Conservation (phyloP, 768 basidiomycete genomes). For the Daedalea quercina region DNA sequence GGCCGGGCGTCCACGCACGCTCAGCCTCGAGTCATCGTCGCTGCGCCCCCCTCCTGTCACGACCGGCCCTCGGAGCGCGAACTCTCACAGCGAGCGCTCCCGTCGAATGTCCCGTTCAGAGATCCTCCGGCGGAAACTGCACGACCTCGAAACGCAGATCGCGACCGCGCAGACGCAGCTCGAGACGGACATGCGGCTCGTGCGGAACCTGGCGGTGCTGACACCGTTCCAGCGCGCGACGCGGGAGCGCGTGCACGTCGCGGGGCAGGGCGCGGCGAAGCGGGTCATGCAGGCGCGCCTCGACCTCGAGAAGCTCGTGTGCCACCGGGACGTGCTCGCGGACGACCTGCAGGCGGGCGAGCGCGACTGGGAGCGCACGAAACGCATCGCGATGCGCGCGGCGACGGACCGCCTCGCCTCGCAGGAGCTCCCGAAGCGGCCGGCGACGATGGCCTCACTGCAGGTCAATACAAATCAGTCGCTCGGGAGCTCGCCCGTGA, state of each 20-base stretch:
- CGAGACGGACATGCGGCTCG: slow-evolving; percentile 60
- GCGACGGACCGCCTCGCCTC: slow-evolving; percentile 54
- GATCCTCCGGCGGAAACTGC: slow-evolving; percentile 53
- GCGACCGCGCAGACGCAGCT: slow-evolving; percentile 48
- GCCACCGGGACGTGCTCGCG: slow-evolving; percentile 69
- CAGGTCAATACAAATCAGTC: slow-evolving; percentile 13
- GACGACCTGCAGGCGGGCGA: slow-evolving; percentile 72
- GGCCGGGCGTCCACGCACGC: slow-evolving; percentile 23
- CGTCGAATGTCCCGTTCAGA: slow-evolving; percentile 47
- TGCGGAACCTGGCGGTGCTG: slow-evolving; percentile 77
- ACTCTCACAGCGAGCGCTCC: slow-evolving; percentile 13
- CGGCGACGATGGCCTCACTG: slow-evolving; percentile 16
- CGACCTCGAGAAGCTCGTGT: slow-evolving; percentile 64
- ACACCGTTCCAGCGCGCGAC: slow-evolving; percentile 86
- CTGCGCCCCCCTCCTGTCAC: slow-evolving; percentile 8
- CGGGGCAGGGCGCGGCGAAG: slow-evolving; percentile 57
- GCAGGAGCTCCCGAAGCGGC: slow-evolving; percentile 5
- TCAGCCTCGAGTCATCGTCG: slow-evolving; percentile 24
- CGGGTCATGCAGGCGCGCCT: slow-evolving; percentile 62
- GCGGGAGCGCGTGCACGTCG: slow-evolving; percentile 61
- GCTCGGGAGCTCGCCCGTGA: slow-evolving; percentile 9
- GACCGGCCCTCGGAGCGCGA: slow-evolving; percentile 7
- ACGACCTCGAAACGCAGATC: slow-evolving; percentile 57
- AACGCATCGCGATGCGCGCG: slow-evolving; percentile 64
- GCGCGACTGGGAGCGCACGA: slow-evolving; percentile 57